Conservation (phyloP, 2,329 filamentous ascomycete species). For the Diaporthe caulivora region DNA sequence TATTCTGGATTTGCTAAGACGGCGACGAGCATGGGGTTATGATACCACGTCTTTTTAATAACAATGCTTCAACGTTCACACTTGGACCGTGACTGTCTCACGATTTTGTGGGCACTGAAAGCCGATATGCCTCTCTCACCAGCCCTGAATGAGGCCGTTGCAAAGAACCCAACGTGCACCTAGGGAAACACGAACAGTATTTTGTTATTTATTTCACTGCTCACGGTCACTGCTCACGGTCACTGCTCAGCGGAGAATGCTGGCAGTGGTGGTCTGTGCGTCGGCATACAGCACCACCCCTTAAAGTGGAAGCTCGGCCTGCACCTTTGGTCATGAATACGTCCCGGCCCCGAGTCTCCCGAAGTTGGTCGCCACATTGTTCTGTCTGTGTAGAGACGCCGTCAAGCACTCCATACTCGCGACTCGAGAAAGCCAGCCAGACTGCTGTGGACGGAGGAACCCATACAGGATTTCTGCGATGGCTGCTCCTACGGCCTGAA, state of each 20-base stretch:
- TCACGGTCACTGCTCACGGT: no score
- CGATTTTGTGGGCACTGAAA: not conserved
- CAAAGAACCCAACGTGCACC: no score
- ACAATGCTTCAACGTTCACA: not conserved
- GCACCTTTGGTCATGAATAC: not conserved
- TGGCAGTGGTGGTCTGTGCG: constrained; percentile 3
- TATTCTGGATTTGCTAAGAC: constrained; percentile 18
- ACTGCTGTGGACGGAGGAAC: not conserved
- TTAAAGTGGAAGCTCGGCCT: not conserved
- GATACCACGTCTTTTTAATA: constrained; percentile 30
- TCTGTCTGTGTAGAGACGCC: not conserved
- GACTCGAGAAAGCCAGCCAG: no score
- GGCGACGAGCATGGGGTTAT: not conserved
- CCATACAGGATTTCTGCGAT: not conserved
- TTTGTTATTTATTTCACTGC: not conserved
- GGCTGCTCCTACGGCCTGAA: constrained; percentile 20
- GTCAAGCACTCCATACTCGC: not conserved
- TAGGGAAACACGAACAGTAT: not conserved
- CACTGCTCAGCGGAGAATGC: no score
- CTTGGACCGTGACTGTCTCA: not conserved
- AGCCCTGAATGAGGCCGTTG: not conserved
- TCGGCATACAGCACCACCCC: not conserved
- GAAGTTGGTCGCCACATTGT: not conserved
- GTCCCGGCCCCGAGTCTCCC: not conserved
- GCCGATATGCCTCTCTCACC: not conserved